Evolutionary conservation across 768 basidiomycete species (phyloP).

Genomic region (Suillus decipiens): DNA sequence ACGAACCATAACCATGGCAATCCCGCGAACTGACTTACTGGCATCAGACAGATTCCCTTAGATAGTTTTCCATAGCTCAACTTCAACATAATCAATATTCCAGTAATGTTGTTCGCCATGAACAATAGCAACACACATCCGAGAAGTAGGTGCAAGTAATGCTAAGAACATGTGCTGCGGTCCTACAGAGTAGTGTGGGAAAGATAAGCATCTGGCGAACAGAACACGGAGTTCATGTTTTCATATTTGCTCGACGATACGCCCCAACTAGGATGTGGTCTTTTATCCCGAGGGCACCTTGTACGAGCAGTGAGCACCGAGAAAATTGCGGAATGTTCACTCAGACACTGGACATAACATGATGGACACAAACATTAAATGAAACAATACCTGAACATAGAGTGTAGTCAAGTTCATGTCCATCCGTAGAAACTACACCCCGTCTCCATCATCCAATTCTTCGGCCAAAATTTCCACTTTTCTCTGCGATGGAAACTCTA

Average conservation of each 20-base stretch:
- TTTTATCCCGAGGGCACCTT: slow-evolving; percentile 75
- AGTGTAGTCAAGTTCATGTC: neutral
- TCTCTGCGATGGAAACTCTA: slow-evolving; percentile 37
- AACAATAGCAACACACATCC: neutral
- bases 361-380: slow-evolving; percentile 6
- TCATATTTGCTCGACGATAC: slow-evolving; percentile 78
- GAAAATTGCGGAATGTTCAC: slow-evolving; percentile 9
- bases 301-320: slow-evolving; percentile 52
- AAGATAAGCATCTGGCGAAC: neutral
- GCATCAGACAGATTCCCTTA: neutral
- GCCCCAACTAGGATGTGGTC: slow-evolving; percentile 59
- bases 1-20: neutral
- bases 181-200: neutral
- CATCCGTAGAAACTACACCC: slow-evolving; percentile 35
- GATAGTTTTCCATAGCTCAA: too few species aligned
- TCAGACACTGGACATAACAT: slow-evolving; percentile 2
- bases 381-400: slow-evolving; percentile 12
- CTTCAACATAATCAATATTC: neutral
- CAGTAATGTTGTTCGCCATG: slow-evolving; percentile 1
- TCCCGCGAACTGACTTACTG: too few species aligned
- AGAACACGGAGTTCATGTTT: slow-evolving; percentile 14
- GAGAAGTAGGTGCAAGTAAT: neutral
- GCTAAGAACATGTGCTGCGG: neutral
- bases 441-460: slow-evolving; percentile 67
- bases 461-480: slow-evolving; percentile 63